phyloP scores from a whole-genome alignment of 805 yeast genomes.

The Saccharomycopsis synnaedendra region DNA sequence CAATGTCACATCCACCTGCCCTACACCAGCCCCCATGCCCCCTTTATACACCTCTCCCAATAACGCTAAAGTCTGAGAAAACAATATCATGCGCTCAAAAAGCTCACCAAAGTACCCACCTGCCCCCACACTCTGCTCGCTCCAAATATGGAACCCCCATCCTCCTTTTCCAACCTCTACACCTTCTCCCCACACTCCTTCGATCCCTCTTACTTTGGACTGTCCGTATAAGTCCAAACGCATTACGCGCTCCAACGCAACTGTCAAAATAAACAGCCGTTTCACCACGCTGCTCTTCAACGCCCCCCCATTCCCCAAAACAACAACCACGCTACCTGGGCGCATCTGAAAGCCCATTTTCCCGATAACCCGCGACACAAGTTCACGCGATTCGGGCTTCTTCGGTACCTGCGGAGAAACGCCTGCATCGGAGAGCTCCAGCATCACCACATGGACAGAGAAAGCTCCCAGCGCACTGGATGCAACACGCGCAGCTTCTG shows the following conservation, averaged over 20 bases:
- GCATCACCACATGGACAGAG: slow-evolving; percentile 12
- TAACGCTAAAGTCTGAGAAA: no score
- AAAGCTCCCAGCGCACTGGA: slow-evolving; percentile 11
- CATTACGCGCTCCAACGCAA: slow-evolving; percentile 10
- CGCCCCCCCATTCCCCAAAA: slow-evolving; percentile 7
- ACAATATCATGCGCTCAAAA: no score
- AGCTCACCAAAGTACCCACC: no score
- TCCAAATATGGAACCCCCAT: no score
- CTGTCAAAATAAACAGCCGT: slow-evolving; percentile 10
- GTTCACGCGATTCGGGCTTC: background rate
- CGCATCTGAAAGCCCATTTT: no score
- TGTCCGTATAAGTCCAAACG: slow-evolving; percentile 11
- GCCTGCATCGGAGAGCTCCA: slow-evolving; percentile 1
- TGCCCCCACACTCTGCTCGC: no score
- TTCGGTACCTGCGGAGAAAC: background rate
- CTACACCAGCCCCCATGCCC: no score
- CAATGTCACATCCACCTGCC: no score
- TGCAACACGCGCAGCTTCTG: background rate
- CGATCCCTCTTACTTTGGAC: background rate
- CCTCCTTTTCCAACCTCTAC: no score
- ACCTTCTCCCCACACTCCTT: background rate
- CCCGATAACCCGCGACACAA: background rate
- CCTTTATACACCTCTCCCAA: no score
- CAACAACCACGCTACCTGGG: background rate
- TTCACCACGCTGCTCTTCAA: background rate